Evolutionary conservation across 768 basidiomycete species (phyloP), one percentile per base, ranked within the genome.

Genomic region (Lepiota brunneoincarnata): DNA sequence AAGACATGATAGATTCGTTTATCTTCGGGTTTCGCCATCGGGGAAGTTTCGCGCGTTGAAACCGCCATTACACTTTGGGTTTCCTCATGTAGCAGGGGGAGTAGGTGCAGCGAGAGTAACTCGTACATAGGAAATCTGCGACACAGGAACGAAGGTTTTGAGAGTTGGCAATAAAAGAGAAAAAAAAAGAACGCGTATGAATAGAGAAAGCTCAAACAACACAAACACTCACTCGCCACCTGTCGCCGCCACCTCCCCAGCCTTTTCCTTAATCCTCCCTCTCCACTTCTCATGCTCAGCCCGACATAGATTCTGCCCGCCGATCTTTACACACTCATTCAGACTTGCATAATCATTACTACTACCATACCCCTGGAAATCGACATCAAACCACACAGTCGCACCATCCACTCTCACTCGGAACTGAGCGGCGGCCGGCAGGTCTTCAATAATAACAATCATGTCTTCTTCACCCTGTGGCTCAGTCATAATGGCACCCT

Each of bases 71-170:
- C 28, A 10, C 31, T 26, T 17, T 65, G 56, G 20, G 59, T 44
- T 54, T 74, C 68, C 44, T 73, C 70, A 59, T 82, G 81, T 3
- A 90, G 64, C 5, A 75, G 61, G 0, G 86, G 83, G 0, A 89
- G 69, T 20, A 86, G 75, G 59, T 85, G 76, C 0, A 76, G 64
- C 0, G 80, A 80, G 1, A 89, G 55, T 9, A 88, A 63, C 61
- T 87, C 76, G 62, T 82, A 89, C 14, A 80, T 62, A 0, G 82
- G 83, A 64, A 79, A 87, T 56, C 87, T 90, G 35, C 15, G 55
- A 36, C 23, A 38, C 36, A 47, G 48, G 6, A 36, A 35, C 36
- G 24, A 46, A n/a, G 7, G 31, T 2, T 2, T 31, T 31, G 31
- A 31, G 31, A 9, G 6, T 31, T 3, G 26, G n/a, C n/a, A n/a